Conservation (phyloP, 176 grass and related monocot genomes). For the Hordeum marinum region DNA sequence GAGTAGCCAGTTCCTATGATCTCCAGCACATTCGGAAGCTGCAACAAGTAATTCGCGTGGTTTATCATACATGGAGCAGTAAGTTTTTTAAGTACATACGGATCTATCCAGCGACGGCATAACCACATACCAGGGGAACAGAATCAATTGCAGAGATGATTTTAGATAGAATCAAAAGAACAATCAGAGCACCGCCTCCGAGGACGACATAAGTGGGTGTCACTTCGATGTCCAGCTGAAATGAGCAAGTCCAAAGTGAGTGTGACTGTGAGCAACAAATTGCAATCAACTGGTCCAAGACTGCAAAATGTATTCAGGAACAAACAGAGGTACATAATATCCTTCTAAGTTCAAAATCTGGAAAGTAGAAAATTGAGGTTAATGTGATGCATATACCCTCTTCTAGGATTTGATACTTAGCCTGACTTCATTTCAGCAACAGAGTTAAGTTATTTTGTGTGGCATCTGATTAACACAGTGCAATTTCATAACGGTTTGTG, state of each 20-base stretch:
- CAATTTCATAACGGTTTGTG: neutral
- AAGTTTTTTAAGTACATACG: neutral
- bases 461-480: neutral
- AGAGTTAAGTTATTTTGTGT: neutral
- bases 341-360: neutral
- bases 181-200: constrained; percentile 46
- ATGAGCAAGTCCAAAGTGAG: neutral
- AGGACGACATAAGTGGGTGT: constrained; percentile 48
- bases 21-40: constrained; percentile 84
- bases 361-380: neutral
- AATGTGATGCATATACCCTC: neutral
- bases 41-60: neutral
- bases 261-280: neutral
- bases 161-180: constrained; percentile 52
- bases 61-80: neutral
- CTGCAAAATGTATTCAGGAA: neutral
- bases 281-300: neutral
- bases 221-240: constrained; percentile 73
- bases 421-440: too few relatives aligned
- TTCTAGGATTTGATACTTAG: too few relatives aligned
- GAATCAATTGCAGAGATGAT: constrained; percentile 71
- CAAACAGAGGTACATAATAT: neutral
- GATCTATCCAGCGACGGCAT: neutral
- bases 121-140: constrained; percentile 73
- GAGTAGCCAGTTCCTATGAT: constrained; percentile 56